Evolutionary conservation across 345 rosid genomes (phyloP).

Genomic region (Arabis alpina): DNA sequence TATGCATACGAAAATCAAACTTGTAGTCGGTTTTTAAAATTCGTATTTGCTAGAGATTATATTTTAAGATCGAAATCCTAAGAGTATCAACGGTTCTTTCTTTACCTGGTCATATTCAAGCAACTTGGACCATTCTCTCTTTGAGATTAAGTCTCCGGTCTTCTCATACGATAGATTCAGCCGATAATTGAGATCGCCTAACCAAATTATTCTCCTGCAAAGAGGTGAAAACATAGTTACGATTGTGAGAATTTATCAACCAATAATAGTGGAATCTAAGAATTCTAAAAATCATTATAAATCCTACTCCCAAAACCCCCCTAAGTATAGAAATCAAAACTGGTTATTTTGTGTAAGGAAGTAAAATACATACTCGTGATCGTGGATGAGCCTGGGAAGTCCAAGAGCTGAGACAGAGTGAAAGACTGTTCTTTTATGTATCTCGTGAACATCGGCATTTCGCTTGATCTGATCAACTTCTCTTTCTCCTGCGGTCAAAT

Average conservation of each 20-base stretch:
- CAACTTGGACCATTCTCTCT: constrained; percentile 70
- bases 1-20: background rate
- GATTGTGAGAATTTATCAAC: no score
- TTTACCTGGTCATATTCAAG: constrained; percentile 83
- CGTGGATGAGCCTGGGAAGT: constrained; percentile 69
- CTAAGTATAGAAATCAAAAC: background rate
- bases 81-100: background rate
- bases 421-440: constrained; percentile 78
- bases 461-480: constrained; percentile 90
- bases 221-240: constrained; percentile 21
- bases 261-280: no score
- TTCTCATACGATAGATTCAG: constrained; percentile 74
- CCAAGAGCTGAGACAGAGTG: constrained; percentile 58
- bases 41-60: background rate
- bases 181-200: constrained; percentile 94
- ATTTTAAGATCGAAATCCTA: constrained; percentile 14
- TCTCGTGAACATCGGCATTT: constrained; percentile 87
- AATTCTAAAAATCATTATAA: no score
- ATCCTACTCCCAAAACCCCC: no score
- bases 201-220: constrained; percentile 85
- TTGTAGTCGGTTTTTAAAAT: background rate
- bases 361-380: constrained; percentile 75
- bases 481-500: constrained; percentile 90
- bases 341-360: background rate
- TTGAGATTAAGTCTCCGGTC: constrained; percentile 64